Evolutionary conservation across 2,329 filamentous ascomycete genomes (phyloP), one percentile per base, ranked within the genome.

Genomic region (Colletotrichum phormii): DNA sequence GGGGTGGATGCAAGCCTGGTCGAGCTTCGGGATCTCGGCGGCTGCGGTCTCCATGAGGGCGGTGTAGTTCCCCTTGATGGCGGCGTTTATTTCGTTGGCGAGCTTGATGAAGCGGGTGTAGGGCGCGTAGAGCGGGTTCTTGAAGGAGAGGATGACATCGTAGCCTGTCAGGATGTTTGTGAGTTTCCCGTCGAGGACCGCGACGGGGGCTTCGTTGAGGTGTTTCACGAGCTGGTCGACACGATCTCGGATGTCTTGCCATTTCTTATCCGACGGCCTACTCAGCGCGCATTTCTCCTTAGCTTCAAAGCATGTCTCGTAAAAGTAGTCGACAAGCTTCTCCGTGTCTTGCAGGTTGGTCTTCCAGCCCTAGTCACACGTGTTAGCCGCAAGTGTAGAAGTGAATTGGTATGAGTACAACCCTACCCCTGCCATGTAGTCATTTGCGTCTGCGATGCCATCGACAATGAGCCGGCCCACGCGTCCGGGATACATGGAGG

Each of bases 391-490:
- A n/a, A 3, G 12, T 6, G 12, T n/a, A 5, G 13, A n/a, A 3
- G 18, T 13, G 12, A 18, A 33, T 5, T 26, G 31, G 7, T 4
- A 11, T 8, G 9, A 15, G 42, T 46, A 31, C 13, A 5, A 1
- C 77, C 81, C 74, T 75, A 83, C 81, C 1, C 75, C 76, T 42
- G 6, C 75, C 75, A 55, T 74, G 66, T 84, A 85, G 74, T 86
- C 84, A 15, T 82, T 74, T 0, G 78, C 74, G 67, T 86, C 79
- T 18, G 74, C 77, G 2, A 86, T 80, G 1, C 80, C 83, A 22
- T 85, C 84, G 2, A 86, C 77, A 4, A 86, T 78, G 64, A 88
- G 77, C 15, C 85, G 81, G 0, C 81, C 84, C 9, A 87, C 76
- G 3, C 81, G 77, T 0, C 75, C 80, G 0, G 81, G 80, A 42